Conservation (phyloP, 495 filamentous ascomycete species). For the Daldinia grandis region DNA sequence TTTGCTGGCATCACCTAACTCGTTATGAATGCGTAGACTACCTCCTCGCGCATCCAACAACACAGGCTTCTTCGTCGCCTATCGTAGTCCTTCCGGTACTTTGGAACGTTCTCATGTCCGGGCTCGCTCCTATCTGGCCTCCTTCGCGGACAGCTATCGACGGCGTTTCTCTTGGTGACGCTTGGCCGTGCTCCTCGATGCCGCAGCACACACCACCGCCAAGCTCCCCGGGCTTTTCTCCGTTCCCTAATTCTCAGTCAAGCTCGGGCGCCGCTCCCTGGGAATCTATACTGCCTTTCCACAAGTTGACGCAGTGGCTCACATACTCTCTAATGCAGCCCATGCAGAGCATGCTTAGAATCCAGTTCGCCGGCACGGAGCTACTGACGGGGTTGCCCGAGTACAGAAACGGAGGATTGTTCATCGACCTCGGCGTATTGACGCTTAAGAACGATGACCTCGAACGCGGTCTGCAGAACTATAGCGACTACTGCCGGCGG, state of each 20-base stretch:
- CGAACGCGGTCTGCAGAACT: constrained; percentile 74
- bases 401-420: constrained; percentile 86
- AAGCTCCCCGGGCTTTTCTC: constrained; percentile 53
- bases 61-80: constrained; percentile 83
- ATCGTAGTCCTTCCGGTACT: constrained; percentile 91
- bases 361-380: constrained; percentile 79
- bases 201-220: constrained; percentile 70
- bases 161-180: constrained; percentile 88
- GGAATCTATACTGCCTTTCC: constrained; percentile 95
- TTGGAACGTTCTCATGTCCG: constrained; percentile 89
- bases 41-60: constrained; percentile 88
- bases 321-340: constrained; percentile 90
- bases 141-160: constrained; percentile 87
- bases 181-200: constrained; percentile 89
- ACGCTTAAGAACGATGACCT: constrained; percentile 72
- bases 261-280: constrained; percentile 67
- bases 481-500: constrained; percentile 73
- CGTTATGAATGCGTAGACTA: constrained; percentile 67
- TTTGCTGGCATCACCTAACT: constrained; percentile 25
- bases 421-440: constrained; percentile 83
- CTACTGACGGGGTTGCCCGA: constrained; percentile 86
- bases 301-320: constrained; percentile 91
- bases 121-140: constrained; percentile 89
- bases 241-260: constrained; percentile 53
- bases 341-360: constrained; percentile 77